These are phyloP conservation scores for Aspergillus proliferans DNA, from an alignment of 2,329 filamentous ascomycete genomes.

Conservation along the genomic window DNA sequence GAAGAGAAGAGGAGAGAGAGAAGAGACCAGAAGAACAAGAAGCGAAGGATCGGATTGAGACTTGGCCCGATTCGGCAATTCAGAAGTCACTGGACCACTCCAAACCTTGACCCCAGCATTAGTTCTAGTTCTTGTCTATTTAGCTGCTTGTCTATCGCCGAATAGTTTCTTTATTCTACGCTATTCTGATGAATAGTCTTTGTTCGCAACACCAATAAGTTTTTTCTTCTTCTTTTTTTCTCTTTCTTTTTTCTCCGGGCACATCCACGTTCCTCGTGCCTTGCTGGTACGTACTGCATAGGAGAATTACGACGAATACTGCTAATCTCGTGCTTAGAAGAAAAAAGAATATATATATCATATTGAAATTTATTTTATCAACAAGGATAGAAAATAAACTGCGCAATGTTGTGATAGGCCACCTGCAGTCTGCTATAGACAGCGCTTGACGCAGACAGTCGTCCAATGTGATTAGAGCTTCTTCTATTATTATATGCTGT, in stretches of 20 bases:
- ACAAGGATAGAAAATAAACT: no score
- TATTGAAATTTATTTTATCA: no score
- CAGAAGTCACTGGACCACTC: slow-evolving; percentile 11
- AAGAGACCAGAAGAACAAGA: slow-evolving; percentile 10
- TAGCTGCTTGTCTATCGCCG: no score
- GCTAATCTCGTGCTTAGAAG: no score
- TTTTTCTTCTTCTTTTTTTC: background rate
- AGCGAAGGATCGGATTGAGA: slow-evolving; percentile 10
- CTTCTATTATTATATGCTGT: background rate
- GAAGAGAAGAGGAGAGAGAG: slow-evolving; percentile 12
- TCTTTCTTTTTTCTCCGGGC: slow-evolving; percentile 1
- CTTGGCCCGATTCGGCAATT: slow-evolving; percentile 15
- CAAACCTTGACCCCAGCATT: slow-evolving; percentile 10
- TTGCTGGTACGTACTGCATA: background rate
- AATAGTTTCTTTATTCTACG: no score
- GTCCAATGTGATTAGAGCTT: background rate
- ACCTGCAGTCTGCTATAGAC: no score
- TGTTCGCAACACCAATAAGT: no score
- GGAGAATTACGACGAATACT: no score
- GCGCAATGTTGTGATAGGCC: no score
- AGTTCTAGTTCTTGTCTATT: background rate
- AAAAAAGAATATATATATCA: no score
- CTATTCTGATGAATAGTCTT: no score
- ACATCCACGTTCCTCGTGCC: background rate
- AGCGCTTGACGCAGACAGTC: no score